These are phyloP conservation scores for Metarhizium anisopliae DNA, from an alignment of 2,329 filamentous ascomycete genomes.

Conservation along the genomic window DNA sequence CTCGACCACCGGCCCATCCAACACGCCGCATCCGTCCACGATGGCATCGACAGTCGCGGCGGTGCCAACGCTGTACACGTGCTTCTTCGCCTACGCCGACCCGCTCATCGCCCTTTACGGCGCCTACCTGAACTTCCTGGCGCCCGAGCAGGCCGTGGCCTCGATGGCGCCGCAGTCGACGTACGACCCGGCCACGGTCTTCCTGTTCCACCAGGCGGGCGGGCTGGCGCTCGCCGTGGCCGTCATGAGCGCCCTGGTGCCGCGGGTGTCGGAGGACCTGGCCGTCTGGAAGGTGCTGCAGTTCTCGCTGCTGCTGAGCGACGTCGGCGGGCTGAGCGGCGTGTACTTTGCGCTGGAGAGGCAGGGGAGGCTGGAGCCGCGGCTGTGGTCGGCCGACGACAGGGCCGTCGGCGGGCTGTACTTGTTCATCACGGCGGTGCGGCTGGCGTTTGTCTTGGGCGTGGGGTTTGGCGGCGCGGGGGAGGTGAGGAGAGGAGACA, in stretches of 20 bases:
- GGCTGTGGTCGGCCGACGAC: constrained; percentile 10
- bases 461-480: too few species aligned
- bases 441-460: constrained; percentile 6
- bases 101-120: too few species aligned
- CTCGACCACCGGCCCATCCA: too few species aligned
- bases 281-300: constrained; percentile 13
- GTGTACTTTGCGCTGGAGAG: constrained; percentile 4
- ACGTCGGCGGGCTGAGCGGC: constrained; percentile 13
- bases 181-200: constrained; percentile 9
- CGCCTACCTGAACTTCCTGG: too few species aligned
- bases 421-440: constrained; percentile 7
- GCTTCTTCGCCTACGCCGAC: too few species aligned
- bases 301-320: constrained; percentile 12
- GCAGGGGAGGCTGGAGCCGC: constrained; percentile 8
- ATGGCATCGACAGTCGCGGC: too few species aligned
- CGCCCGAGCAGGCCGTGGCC: too few species aligned
- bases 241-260: constrained; percentile 10
- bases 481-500: too few species aligned
- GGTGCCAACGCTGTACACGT: too few species aligned
- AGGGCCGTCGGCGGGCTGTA: constrained; percentile 7
- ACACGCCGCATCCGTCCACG: too few species aligned
- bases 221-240: constrained; percentile 11
- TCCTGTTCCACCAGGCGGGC: constrained; percentile 14
- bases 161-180: not conserved
- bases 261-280: constrained; percentile 11